Evolutionary conservation across 257 asterid genomes (phyloP).

Genomic region (Solanum medicagineum): DNA sequence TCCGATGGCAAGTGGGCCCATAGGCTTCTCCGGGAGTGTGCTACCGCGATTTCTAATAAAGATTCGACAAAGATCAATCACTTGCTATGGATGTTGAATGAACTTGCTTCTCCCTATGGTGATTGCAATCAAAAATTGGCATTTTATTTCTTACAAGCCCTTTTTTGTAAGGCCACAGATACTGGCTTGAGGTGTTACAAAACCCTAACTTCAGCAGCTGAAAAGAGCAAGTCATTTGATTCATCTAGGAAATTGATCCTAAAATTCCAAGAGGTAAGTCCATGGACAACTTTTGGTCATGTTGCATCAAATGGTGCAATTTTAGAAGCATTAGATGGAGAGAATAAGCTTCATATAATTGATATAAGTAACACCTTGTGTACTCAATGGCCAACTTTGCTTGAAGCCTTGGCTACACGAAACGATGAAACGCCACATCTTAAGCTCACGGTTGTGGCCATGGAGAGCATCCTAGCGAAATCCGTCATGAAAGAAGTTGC

Average conservation of each 20-base stretch:
- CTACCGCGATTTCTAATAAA: conserved; percentile 45
- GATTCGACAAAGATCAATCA: conserved; percentile 64
- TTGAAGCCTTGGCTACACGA: conserved; percentile 76
- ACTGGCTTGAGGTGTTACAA: conserved; percentile 56
- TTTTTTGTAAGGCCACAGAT: conserved; percentile 59
- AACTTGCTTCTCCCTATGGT: conserved; percentile 93
- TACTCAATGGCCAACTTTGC: conserved; percentile 90
- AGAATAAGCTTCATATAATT: conserved; percentile 48
- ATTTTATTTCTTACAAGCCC: conserved; percentile 70
- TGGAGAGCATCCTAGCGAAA: conserved; percentile 15
- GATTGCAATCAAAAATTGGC: conserved; percentile 79
- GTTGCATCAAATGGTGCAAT: conserved; percentile 89
- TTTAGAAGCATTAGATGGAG: conserved; percentile 72
- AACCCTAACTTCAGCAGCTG: conserved; percentile 53
- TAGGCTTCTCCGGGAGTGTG: conserved; percentile 60
- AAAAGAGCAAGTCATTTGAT: conserved; percentile 53
- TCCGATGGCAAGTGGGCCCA: conserved; percentile 50
- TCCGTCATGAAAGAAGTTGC: conserved; percentile 66
- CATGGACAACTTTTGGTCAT: conserved; percentile 95
- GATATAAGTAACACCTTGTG: conserved; percentile 77
- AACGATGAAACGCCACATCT: conserved; percentile 68
- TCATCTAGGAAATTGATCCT: conserved; percentile 43
- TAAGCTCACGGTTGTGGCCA: conserved; percentile 50
- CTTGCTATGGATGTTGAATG: conserved; percentile 83
- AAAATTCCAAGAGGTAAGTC: conserved; percentile 84